Base-by-base conservation (phyloP, 192 early-diverging fungal species). In the Backusella parvicylindrica region DNA sequence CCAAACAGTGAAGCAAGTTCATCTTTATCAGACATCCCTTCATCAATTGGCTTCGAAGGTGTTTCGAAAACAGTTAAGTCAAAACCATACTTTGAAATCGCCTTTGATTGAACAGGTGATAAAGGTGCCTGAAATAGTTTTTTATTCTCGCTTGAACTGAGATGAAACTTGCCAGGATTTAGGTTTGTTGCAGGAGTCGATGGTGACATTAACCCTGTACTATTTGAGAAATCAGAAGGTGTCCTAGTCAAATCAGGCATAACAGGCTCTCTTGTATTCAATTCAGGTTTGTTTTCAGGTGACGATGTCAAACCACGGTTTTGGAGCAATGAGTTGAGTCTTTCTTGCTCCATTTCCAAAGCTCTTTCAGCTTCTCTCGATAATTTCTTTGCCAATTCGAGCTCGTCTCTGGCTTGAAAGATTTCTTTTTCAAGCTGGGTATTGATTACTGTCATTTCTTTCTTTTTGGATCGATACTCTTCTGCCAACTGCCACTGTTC, bases 11-110 rank as follows among this genome's bases (percentile, higher is more conserved):
- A 60, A 23, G 47, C 50, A 33, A 72, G 50, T 37, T 72, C 71
- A 36, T 72, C 50, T 37, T 72, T 72, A 37, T 53, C 53, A 36
- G 71, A 72, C 2, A 49, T 56, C 16, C 31, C 33, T 23, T 33
- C 31, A 18, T 50, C 41, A 15, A n/a, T 9, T 15, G 65, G n/a
- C 7, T 33, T 23, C 6, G 28, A 35, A 21, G 73, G 65, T 21
- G 23, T 16, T 38, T 81, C 68, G 28, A 81, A 71, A 66, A 56
- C 78, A 41, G 65, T 53, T 13, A 79, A 43, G 28, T 79, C 78
- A 75, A 79, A 79, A 18, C 78, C 78, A 66, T 79, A 79, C 50
- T 79, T 79, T 49, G 68, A 37, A 30, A 70, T 41, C 5, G 16
- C 23, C 23, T 70, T 70, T 21, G 28, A 43, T 70, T 70, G 68